Evolutionary conservation across 2,329 filamentous ascomycete genomes (phyloP), one percentile per base, ranked within the genome.

Genomic region (Tolypocladium endophyticum): DNA sequence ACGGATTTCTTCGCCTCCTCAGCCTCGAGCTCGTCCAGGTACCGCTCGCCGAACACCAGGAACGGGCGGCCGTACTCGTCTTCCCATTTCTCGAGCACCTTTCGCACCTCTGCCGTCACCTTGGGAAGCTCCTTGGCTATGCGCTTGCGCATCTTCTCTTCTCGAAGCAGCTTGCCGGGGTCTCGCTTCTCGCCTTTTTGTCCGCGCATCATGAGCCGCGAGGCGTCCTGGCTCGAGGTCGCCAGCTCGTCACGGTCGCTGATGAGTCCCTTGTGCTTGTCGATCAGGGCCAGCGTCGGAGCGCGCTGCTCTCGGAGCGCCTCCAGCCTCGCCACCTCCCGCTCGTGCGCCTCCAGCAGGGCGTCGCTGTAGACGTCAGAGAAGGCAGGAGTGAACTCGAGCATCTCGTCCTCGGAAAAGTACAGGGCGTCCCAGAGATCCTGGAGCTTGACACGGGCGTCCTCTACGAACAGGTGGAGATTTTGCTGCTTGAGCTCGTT

Each of bases 141-240:
- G 60, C 92, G 84, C 83, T 99, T 99, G 61, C 94, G 87, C 90
- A 96, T 96, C 82, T 97, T 99, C 77, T 99, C 94, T 71, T 99
- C 94, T 36, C 94, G 84, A 58, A 99, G 80, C 20, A 99, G 81
- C 75, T 96, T 94, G 57, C 92, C 93, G 3, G 94, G 94, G 70
- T 99, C 94, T 63, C 95, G 89, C 74, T 87, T 90, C 77, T 97
- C 93, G 59, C 93, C 93, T 76, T 96, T 96, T 65, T 91, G 87
- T 2, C 92, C 92, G 62, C 93, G 91, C 67, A 87, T 85, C 87
- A 97, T 92, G 36, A 99, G 80, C 53, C 94, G 87, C 8, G 93
- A 97, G 18, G 94, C 92, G 73, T 99, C 95, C 71, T 97, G 92
- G 67, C 91, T 96, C 2, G 93, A 96, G 52, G 89, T 84, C n/a